Percentiles rank a stretch among this genome's conserved stretches.
Conservation (phyloP, 306 rosid species). For the Abrus pulchellus region DNA sequence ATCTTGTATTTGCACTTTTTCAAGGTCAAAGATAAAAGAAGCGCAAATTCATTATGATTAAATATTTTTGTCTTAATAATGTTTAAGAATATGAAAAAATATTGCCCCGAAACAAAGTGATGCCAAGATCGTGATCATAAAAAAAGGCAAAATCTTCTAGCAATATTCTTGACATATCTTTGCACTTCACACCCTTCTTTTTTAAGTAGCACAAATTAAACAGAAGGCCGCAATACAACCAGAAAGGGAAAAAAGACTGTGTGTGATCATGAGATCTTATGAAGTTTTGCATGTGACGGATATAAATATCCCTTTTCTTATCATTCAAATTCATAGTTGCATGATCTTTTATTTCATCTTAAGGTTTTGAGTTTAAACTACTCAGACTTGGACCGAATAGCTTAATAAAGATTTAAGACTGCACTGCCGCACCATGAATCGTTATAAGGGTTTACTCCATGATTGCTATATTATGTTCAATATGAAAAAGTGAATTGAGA, state of each 20-base stretch:
- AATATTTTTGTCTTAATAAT: neutral
- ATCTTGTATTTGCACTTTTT: no score
- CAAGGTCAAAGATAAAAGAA: neutral
- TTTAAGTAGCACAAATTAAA: neutral
- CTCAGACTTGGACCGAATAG: neutral
- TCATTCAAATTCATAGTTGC: neutral
- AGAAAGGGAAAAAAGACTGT: no score
- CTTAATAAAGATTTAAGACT: neutral
- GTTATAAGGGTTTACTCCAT: neutral
- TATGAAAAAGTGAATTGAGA: neutral
- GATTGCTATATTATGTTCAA: neutral
- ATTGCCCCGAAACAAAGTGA: no score
- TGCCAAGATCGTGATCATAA: no score
- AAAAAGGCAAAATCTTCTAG: no score
- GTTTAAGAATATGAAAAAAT: neutral
- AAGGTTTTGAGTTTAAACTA: neutral
- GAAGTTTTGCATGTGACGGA: conserved; percentile 5
- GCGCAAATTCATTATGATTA: neutral
- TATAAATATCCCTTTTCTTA: neutral
- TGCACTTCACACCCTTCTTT: neutral
- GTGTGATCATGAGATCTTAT: neutral
- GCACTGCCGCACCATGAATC: neutral
- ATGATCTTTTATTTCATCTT: neutral
- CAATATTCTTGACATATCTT: no score
- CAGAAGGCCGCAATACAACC: no score